These are phyloP conservation scores for Trifolium fragiferum DNA, from an alignment of 306 rosid genomes.

Conservation along the genomic window DNA sequence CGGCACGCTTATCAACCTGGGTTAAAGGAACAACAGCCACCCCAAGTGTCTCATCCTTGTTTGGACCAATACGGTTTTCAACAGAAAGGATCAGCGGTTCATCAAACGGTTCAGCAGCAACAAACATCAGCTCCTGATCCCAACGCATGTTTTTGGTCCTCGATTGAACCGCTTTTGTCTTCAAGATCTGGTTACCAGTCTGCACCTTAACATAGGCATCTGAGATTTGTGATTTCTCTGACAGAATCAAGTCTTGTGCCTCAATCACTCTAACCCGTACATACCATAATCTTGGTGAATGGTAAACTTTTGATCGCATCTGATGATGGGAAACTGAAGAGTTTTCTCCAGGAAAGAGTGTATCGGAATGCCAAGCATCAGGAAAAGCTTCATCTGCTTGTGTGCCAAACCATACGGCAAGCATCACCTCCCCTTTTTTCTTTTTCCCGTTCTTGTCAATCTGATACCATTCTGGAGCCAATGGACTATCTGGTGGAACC, in stretches of 20 bases:
- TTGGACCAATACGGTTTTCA: conserved; percentile 75
- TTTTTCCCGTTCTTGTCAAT: conserved; percentile 66
- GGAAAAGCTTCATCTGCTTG: conserved; percentile 99
- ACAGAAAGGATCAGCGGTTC: conserved; percentile 68
- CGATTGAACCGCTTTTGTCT: background rate
- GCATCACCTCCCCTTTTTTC: conserved; percentile 89
- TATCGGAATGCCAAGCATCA: conserved; percentile 94
- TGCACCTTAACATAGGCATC: conserved; percentile 59
- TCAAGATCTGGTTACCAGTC: conserved; percentile 66
- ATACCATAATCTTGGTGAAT: conserved; percentile 91
- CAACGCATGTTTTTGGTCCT: conserved; percentile 51
- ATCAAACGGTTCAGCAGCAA: conserved; percentile 92
- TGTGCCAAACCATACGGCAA: conserved; percentile 95
- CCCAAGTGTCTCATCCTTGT: conserved; percentile 80
- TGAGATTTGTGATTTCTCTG: conserved; percentile 69
- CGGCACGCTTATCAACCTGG: conserved; percentile 77
- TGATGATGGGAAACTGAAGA: conserved; percentile 55
- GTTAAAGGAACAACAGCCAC: conserved; percentile 61
- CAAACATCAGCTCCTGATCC: conserved; percentile 85
- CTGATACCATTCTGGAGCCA: conserved; percentile 97
- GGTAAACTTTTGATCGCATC: conserved; percentile 85
- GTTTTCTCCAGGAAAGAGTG: conserved; percentile 56
- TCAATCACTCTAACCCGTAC: conserved; percentile 76
- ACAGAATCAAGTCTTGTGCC: conserved; percentile 75
- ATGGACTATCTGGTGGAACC: conserved; percentile 91